Evolutionary conservation across 208 protist genomes (phyloP), one percentile per base, ranked within the genome.

Genomic region (Balamuthia mandrillaris): DNA sequence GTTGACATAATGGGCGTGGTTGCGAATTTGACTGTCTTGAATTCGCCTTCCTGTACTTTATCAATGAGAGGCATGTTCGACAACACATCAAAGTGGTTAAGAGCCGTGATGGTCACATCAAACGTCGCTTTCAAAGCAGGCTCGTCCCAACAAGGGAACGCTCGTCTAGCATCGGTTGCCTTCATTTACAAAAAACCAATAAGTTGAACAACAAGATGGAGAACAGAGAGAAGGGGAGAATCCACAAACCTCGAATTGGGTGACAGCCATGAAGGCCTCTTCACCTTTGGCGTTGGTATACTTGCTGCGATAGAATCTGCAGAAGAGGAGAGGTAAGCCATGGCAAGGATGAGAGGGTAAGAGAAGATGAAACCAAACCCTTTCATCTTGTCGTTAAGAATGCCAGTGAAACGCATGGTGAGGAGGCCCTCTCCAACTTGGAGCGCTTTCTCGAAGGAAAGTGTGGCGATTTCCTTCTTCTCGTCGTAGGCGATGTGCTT

Each of bases 111-210:
- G 70, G 90, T 91, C n/a, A 98, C 78, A 52, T 91, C 89, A 88
- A 99, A 99, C 6, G 94, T 93, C 1, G 97, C 94, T 87, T 98
- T 98, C 29, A 95, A 44, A 7, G 93, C 90, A 3, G 97, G 96
- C 90, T 98, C 96, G 78, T 98, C 97, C 93, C 94, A 98, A 87
- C 96, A 98, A 7, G 96, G 96, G 77, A 98, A 94, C 27, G 94
- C 94, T 37, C 94, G 90, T 52, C 96, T 90, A 7, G 94, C 94
- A 81, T 98, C 96, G 52, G 31, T 63, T 14, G 70, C 39, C n/a
- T 56, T 27, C 21, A 56, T 56, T 56, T 56, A n/a, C n/a, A 56
- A 56, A 56, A 56, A 56, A n/a, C n/a, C 49, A n/a, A 18, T 56
- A 27, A 56, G 18, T 56, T 56, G 18, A 18, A 27, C 49, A 18